Conservation (phyloP, 352 stramenopile species). For the Phytophthora brassicae region DNA sequence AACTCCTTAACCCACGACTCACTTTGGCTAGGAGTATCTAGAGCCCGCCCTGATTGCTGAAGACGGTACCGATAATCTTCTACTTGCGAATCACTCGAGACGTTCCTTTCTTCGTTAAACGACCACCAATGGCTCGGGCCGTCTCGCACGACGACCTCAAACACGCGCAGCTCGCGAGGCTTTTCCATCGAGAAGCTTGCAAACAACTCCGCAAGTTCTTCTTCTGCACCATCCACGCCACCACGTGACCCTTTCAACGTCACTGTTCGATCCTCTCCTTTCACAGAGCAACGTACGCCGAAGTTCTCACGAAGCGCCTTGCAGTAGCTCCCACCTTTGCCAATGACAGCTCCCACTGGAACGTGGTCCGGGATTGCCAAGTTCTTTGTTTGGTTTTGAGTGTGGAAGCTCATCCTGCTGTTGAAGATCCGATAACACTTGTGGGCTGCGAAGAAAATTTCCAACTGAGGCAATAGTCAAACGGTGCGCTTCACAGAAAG, state of each 20-base stretch:
- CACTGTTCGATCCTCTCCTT: constrained; percentile 27
- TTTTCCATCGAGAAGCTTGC: constrained; percentile 14
- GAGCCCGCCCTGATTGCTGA: constrained; percentile 22
- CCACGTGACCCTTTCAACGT: constrained; percentile 23
- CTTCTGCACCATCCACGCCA: constrained; percentile 17
- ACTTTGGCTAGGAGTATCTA: constrained; percentile 11
- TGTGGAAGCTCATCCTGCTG: constrained; percentile 17
- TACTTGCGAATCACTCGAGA: constrained; percentile 16
- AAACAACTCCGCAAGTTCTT: constrained; percentile 33
- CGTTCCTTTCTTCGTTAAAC: constrained; percentile 25
- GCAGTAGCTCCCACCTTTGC: constrained; percentile 39
- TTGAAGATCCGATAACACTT: background rate
- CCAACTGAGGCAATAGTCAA: constrained; percentile 18
- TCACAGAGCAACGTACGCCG: constrained; percentile 32
- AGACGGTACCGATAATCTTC: constrained; percentile 28
- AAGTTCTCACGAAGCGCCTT: constrained; percentile 32
- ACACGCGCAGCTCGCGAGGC: constrained; percentile 14
- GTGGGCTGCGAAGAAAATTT: background rate
- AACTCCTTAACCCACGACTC: constrained; percentile 37
- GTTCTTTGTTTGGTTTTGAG: constrained; percentile 14
- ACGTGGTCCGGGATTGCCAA: constrained; percentile 38
- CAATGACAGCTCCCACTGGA: constrained; percentile 44
- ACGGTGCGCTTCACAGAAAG: background rate
- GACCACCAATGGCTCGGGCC: constrained; percentile 28
- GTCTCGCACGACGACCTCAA: constrained; percentile 29